Evolutionary conservation across 345 rosid genomes (phyloP).

Genomic region (Mangifera indica): DNA sequence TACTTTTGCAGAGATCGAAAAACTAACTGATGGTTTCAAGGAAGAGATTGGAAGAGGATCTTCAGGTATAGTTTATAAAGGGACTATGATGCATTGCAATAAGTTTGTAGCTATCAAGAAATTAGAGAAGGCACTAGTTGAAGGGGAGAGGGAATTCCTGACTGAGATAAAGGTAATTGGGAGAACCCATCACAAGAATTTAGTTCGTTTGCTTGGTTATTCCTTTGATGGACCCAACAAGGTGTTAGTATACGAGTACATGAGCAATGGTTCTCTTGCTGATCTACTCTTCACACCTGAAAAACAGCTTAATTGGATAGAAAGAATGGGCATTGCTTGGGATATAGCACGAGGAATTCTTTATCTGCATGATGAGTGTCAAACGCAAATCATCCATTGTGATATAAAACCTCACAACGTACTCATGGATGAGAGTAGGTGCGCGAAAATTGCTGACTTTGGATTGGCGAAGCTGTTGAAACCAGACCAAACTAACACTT

Average conservation of each 20-base stretch:
- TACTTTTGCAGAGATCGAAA: not conserved
- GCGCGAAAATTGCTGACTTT: conserved; percentile 32
- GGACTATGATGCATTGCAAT: not conserved
- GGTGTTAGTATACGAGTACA: conserved; percentile 2
- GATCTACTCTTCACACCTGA: not conserved
- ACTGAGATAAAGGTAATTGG: conserved; percentile 1
- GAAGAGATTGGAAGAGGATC: too few relatives aligned
- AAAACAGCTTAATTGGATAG: not conserved
- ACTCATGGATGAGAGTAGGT: conserved; percentile 22
- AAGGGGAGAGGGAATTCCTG: not conserved
- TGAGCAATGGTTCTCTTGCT: conserved; percentile 5
- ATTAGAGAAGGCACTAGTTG: not conserved
- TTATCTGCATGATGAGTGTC: not conserved
- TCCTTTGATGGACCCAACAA: conserved; percentile 3
- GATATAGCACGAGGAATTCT: not conserved
- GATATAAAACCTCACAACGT: too few relatives aligned
- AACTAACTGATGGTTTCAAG: too few relatives aligned
- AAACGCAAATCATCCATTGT: too few relatives aligned
- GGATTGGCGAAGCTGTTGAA: conserved; percentile 37
- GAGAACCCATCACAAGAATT: conserved; percentile 1
- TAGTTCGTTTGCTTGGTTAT: conserved; percentile 7
- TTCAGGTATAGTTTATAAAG: not conserved
- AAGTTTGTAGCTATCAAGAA: not conserved
- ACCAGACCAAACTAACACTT: conserved; percentile 31
- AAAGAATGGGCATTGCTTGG: not conserved